Conservation (phyloP, 2,329 filamentous ascomycete species). For the Beauveria asiatica region DNA sequence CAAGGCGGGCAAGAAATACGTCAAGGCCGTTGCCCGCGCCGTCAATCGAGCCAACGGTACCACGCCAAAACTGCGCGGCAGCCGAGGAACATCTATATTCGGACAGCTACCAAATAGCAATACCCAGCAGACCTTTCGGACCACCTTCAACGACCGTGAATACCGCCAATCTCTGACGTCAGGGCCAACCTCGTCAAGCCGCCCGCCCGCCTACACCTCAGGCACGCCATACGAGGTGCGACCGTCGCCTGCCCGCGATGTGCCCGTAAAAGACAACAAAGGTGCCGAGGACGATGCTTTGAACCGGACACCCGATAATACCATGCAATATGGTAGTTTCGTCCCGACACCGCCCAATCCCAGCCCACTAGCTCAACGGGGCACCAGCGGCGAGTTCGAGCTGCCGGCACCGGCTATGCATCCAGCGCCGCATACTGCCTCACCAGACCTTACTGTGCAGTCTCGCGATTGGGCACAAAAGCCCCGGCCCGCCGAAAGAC, state of each 20-base stretch:
- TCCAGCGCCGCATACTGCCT: constrained; percentile 14
- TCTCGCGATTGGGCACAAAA: background rate
- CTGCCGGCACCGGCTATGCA: constrained; percentile 45
- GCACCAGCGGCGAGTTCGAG: constrained; percentile 33
- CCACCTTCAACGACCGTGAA: constrained; percentile 3
- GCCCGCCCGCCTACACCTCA: constrained; percentile 6
- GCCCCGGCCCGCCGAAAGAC: background rate
- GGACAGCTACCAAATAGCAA: constrained; percentile 8
- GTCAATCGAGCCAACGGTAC: constrained; percentile 53
- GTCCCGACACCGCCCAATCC: constrained; percentile 30
- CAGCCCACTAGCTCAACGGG: constrained; percentile 17
- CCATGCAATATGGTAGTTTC: constrained; percentile 46
- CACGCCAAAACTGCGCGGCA: constrained; percentile 29
- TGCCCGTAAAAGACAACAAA: background rate
- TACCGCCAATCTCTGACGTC: constrained; percentile 1
- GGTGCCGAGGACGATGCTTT: constrained; percentile 32
- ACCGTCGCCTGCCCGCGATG: background rate
- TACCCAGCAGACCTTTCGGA: constrained; percentile 8
- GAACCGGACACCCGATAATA: constrained; percentile 26
- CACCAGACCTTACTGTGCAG: background rate
- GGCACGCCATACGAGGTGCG: background rate
- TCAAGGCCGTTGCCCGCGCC: constrained; percentile 73
- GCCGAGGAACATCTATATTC: constrained; percentile 2
- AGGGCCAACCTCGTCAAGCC: background rate
- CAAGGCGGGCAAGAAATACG: constrained; percentile 88